Percentiles rank a stretch among this genome's conserved stretches.
phyloP scores from a whole-genome alignment of 208 protist genomes.

The Acanthamoeba polyphaga region DNA sequence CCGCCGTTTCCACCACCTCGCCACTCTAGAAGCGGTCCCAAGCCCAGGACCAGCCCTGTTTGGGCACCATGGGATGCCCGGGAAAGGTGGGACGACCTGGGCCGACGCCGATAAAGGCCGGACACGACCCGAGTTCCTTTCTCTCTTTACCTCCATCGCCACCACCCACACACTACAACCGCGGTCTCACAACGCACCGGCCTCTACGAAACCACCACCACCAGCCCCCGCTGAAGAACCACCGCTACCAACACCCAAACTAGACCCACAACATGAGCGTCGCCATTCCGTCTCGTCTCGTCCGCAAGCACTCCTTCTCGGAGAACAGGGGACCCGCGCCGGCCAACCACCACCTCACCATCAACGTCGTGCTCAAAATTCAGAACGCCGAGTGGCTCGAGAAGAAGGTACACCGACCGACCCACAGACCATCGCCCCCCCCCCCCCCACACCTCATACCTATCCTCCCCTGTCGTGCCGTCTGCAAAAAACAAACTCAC shows the following conservation, averaged over 20 bases:
- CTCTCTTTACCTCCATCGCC: not conserved
- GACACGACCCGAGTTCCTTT: not conserved
- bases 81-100: not conserved
- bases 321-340: constrained; percentile 49
- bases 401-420: not conserved
- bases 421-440: not conserved
- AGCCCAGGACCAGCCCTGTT: not conserved
- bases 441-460: not conserved
- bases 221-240: not conserved
- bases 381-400: constrained; percentile 52
- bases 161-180: not conserved
- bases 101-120: not conserved
- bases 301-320: constrained; percentile 62
- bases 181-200: not conserved
- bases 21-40: not conserved
- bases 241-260: not conserved
- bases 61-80: not conserved
- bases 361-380: constrained; percentile 50
- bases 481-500: not conserved
- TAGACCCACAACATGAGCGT: not conserved
- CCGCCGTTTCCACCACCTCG: not conserved
- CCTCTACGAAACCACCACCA: not conserved
- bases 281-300: constrained; percentile 19
- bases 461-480: not conserved
- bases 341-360: constrained; percentile 51